phyloP scores from a whole-genome alignment of 2,329 filamentous ascomycete genomes.

The Talaromyces atroroseus region DNA sequence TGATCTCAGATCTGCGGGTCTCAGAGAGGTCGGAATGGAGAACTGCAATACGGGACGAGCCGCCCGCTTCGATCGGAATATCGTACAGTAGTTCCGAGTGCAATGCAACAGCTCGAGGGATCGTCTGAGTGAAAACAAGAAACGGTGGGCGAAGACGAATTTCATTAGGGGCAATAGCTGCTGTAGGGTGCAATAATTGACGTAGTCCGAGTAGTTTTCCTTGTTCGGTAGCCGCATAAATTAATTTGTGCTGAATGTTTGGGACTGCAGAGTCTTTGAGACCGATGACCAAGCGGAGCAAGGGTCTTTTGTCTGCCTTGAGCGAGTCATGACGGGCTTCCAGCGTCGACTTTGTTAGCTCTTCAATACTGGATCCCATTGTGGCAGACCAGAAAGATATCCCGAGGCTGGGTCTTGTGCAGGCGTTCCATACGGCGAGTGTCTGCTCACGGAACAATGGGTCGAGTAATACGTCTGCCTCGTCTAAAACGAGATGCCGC shows the following conservation, averaged over 20 bases:
- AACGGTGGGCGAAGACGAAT: conserved; percentile 73
- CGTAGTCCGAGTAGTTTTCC: conserved; percentile 89
- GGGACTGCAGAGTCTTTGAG: conserved; percentile 93
- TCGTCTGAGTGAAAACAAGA: conserved; percentile 93
- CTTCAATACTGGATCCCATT: conserved; percentile 89
- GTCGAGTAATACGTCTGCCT: conserved; percentile 91
- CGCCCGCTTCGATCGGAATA: conserved; percentile 82
- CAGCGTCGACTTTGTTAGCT: conserved; percentile 66
- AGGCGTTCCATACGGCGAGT: conserved; percentile 73
- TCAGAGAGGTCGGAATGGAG: conserved; percentile 83
- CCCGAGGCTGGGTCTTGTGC: conserved; percentile 63
- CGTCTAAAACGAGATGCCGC: conserved; percentile 73
- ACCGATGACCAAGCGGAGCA: conserved; percentile 87
- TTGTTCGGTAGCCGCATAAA: conserved; percentile 86
- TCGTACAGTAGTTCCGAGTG: conserved; percentile 91
- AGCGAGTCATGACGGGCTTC: conserved; percentile 46
- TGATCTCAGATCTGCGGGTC: conserved; percentile 67
- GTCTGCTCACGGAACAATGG: conserved; percentile 87
- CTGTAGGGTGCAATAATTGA: conserved; percentile 75
- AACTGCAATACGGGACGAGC: conserved; percentile 76
- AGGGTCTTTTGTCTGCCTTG: conserved; percentile 37
- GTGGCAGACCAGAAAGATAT: conserved; percentile 92
- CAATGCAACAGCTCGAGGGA: conserved; percentile 79
- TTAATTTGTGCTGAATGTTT: conserved; percentile 81
- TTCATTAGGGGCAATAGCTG: conserved; percentile 43